Percentiles rank a stretch among this genome's conserved stretches.
Conservation (phyloP, 139 green algal genomes). For the Tetradesmus lagerheimii region DNA sequence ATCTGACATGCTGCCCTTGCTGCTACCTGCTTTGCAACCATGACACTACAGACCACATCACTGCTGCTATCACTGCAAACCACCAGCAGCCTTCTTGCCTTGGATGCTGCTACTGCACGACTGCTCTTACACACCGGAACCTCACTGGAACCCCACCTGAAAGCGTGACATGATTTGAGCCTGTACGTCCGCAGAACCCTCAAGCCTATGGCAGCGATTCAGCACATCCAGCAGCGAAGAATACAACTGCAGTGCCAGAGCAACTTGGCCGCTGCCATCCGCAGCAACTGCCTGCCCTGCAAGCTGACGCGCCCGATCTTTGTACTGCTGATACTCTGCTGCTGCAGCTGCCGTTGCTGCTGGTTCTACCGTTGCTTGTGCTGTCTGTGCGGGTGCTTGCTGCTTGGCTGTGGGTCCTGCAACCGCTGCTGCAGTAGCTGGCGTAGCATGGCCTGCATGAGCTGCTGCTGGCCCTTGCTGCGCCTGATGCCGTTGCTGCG, state of each 20-base stretch:
- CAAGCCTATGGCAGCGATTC: constrained; percentile 7
- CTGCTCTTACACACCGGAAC: too few species aligned
- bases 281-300: constrained; percentile 23
- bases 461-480: neutral
- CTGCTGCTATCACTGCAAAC: too few species aligned
- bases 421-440: neutral
- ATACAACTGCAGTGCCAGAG: constrained; percentile 9
- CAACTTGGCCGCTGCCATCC: constrained; percentile 19
- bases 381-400: neutral
- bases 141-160: neutral
- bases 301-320: neutral
- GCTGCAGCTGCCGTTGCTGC: neutral
- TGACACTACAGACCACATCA: too few species aligned
- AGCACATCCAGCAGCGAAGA: constrained; percentile 26
- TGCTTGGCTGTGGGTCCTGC: neutral
- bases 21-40: too few species aligned
- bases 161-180: constrained; percentile 23
- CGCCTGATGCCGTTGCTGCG: neutral
- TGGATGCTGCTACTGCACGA: too few species aligned
- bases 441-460: too few species aligned
- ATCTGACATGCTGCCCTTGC: too few species aligned
- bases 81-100: too few species aligned
- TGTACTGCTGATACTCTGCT: neutral
- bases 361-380: neutral
- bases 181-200: neutral